phyloP scores from a whole-genome alignment of 805 yeast genomes.

The Monosporozyma aquatica region DNA sequence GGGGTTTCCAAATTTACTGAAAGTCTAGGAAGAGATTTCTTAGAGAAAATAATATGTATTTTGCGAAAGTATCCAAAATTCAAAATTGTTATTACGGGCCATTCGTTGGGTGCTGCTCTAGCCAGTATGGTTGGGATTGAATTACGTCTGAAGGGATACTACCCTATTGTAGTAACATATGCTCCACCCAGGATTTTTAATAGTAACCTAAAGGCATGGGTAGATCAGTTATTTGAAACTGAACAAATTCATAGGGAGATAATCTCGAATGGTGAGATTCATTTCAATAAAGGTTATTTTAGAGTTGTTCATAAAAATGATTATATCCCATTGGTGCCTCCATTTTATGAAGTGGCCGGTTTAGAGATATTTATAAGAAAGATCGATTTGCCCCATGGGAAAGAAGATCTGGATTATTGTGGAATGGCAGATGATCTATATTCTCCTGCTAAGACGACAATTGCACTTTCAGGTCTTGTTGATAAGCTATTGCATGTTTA shows the following conservation, averaged over 20 bases:
- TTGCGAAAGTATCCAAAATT: conserved; percentile 38
- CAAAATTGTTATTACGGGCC: conserved; percentile 52
- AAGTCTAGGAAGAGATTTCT: conserved; percentile 33
- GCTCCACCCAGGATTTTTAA: conserved; percentile 65
- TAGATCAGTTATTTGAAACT: conserved; percentile 42
- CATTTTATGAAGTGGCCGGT: conserved; percentile 44
- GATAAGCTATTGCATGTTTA: conserved; percentile 25
- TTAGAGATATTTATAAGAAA: conserved; percentile 40
- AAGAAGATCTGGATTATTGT: conserved; percentile 20
- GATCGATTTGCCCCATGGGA: conserved; percentile 26
- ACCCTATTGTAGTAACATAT: conserved; percentile 48
- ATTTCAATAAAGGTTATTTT: conserved; percentile 33
- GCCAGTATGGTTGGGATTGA: conserved; percentile 58
- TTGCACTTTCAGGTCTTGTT: conserved; percentile 4
- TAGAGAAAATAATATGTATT: conserved; percentile 31
- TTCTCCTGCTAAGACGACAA: conserved; percentile 1
- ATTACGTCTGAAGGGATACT: conserved; percentile 41
- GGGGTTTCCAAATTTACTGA: conserved; percentile 49
- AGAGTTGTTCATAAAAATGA: conserved; percentile 54
- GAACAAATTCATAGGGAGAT: conserved; percentile 22
- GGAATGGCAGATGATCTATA: conserved; percentile 11
- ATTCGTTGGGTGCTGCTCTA: conserved; percentile 69
- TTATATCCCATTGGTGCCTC: conserved; percentile 52
- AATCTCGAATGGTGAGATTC: conserved; percentile 19
- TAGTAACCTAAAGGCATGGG: conserved; percentile 38